phyloP scores from a whole-genome alignment of 345 rosid species.

The Sisymbrium irio region DNA sequence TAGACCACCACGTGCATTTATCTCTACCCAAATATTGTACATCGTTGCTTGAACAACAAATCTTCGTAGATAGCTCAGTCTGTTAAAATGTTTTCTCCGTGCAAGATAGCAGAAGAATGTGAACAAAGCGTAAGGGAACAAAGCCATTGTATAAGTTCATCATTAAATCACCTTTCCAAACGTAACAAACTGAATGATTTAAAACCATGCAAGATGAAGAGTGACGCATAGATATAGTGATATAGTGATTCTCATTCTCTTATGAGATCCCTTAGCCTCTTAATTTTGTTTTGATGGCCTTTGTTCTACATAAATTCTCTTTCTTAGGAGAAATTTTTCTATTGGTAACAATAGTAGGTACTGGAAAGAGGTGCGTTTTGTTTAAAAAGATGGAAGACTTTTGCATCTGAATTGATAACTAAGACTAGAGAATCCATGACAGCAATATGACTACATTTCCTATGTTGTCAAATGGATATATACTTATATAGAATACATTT shows the following conservation, averaged over 20 bases:
- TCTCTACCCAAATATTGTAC: too few species aligned
- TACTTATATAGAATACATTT: too few species aligned
- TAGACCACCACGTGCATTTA: too few species aligned
- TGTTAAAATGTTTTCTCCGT: background rate
- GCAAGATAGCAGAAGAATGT: background rate
- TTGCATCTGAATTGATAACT: background rate
- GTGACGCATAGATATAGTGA: background rate
- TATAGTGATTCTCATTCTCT: background rate
- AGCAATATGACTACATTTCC: background rate
- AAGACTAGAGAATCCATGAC: background rate
- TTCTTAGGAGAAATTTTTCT: background rate
- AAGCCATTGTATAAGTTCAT: constrained; percentile 1
- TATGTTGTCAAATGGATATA: too few species aligned
- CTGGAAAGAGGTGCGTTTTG: background rate
- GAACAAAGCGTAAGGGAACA: constrained; percentile 1
- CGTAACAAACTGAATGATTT: background rate
- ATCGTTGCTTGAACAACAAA: too few species aligned
- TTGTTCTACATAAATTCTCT: background rate
- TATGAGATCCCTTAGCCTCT: background rate
- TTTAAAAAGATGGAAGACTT: background rate
- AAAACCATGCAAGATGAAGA: background rate
- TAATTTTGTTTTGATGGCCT: background rate
- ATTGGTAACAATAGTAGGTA: background rate
- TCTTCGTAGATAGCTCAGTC: too few species aligned
- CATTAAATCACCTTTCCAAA: background rate